Conservation (phyloP, 345 rosid species). For the Brassica incana region DNA sequence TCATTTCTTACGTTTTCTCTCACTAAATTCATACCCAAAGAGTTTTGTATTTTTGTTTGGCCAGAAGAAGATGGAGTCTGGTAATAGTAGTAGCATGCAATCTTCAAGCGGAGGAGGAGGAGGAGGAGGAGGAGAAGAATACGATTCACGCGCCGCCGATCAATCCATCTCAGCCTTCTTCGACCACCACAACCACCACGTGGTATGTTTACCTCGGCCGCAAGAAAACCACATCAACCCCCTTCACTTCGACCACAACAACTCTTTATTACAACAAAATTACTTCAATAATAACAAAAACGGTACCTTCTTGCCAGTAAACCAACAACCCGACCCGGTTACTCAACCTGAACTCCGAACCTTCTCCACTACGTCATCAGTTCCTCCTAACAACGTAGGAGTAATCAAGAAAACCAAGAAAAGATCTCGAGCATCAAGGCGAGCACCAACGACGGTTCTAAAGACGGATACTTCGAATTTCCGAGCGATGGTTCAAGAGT, state of each 20-base stretch:
- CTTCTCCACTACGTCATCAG: slow-evolving; percentile 49
- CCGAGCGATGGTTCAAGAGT: slow-evolving; percentile 98
- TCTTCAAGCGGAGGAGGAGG: slow-evolving; percentile 68
- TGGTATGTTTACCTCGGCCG: slow-evolving; percentile 35
- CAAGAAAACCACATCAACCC: slow-evolving; percentile 40
- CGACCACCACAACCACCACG: slow-evolving; percentile 41
- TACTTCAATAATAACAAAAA: slow-evolving; percentile 60
- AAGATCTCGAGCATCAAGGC: slow-evolving; percentile 84
- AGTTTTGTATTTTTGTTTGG: background rate
- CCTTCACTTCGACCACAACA: slow-evolving; percentile 39
- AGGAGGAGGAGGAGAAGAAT: slow-evolving; percentile 62
- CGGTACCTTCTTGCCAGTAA: slow-evolving; percentile 49
- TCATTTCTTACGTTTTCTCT: slow-evolving; percentile 24
- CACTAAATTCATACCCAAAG: slow-evolving; percentile 3
- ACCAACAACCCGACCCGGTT: slow-evolving; percentile 51
- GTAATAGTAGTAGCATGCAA: slow-evolving; percentile 78
- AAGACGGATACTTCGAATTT: slow-evolving; percentile 89
- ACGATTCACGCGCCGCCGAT: slow-evolving; percentile 61
- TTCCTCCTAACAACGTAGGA: slow-evolving; percentile 30
- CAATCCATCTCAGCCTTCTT: slow-evolving; percentile 58
- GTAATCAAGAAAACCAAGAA: slow-evolving; percentile 69
- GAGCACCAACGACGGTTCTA: slow-evolving; percentile 92
- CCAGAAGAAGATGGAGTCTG: slow-evolving; percentile 62
- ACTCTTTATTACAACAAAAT: slow-evolving; percentile 49
- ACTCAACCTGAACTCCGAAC: slow-evolving; percentile 51